These are phyloP conservation scores for Gastroboletus turbinatus DNA, from an alignment of 1,284 basidiomycete genomes.

Conservation along the genomic window DNA sequence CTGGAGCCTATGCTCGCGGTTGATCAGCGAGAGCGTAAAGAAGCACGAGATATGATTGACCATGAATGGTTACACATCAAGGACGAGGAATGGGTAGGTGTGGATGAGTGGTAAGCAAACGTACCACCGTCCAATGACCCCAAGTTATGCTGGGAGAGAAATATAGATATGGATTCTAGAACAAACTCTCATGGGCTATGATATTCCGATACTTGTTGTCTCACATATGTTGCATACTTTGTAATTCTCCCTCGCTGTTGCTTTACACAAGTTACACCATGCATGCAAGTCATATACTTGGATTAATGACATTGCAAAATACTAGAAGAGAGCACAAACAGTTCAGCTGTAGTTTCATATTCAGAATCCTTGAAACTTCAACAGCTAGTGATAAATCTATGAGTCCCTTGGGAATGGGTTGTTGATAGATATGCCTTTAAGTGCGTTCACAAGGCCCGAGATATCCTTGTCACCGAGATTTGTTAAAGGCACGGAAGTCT, in stretches of 20 bases:
- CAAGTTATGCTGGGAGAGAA: conserved; percentile 1
- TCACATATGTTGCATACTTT: conserved; percentile 13
- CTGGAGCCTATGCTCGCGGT: conserved; percentile 77
- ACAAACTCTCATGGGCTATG: conserved; percentile 2
- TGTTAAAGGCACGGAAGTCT: neutral
- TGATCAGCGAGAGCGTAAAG: conserved; percentile 67
- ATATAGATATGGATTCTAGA: conserved; percentile 13
- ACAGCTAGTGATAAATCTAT: neutral
- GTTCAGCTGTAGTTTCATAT: neutral
- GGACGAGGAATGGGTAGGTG: conserved; percentile 43
- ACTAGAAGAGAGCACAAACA: neutral
- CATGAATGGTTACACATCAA: conserved; percentile 71
- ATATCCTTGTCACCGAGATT: conserved; percentile 3
- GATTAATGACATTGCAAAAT: neutral
- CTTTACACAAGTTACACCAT: neutral
- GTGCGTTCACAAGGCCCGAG: conserved; percentile 4
- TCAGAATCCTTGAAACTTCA: neutral
- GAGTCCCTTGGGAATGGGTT: neutral
- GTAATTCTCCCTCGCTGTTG: neutral
- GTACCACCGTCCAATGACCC: neutral
- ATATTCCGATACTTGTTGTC: neutral
- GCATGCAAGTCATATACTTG: neutral
- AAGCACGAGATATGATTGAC: conserved; percentile 71
- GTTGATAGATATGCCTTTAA: conserved; percentile 15
- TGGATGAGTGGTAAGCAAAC: conserved; percentile 45